These are phyloP conservation scores for Fusarium sarcochroum DNA, from an alignment of 2,329 filamentous ascomycete species.

Conservation along the genomic window DNA sequence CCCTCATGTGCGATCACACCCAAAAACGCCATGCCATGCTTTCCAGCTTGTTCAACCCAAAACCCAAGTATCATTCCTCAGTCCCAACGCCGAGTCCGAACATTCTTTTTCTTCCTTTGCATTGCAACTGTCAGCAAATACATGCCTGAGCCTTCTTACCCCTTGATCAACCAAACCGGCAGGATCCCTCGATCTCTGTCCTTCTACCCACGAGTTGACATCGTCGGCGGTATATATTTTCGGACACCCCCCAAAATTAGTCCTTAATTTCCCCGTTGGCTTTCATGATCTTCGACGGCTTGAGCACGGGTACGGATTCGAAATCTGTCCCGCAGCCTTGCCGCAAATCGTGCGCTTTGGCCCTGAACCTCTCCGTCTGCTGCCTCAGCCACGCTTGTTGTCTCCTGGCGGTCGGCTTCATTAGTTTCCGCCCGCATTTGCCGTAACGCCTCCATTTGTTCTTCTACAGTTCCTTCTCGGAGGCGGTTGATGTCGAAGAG, in stretches of 20 bases:
- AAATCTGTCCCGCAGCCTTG: slow-evolving; percentile 67
- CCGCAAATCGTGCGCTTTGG: slow-evolving; percentile 61
- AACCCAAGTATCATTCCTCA: slow-evolving; percentile 20
- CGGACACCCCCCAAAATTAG: background rate
- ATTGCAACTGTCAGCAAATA: slow-evolving; percentile 3
- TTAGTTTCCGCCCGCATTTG: slow-evolving; percentile 54
- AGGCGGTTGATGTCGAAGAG: slow-evolving; percentile 70
- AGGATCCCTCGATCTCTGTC: slow-evolving; percentile 9
- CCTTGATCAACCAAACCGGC: background rate
- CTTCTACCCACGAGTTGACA: slow-evolving; percentile 1
- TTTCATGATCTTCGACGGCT: slow-evolving; percentile 38
- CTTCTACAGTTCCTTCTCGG: slow-evolving; percentile 71
- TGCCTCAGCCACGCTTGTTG: slow-evolving; percentile 31
- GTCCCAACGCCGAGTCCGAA: slow-evolving; percentile 38
- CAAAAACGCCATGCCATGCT: slow-evolving; percentile 48
- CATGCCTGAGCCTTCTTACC: slow-evolving; percentile 2
- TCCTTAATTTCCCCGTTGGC: slow-evolving; percentile 17
- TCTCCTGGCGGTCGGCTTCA: slow-evolving; percentile 39
- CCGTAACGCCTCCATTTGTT: slow-evolving; percentile 72
- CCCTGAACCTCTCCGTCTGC: slow-evolving; percentile 53
- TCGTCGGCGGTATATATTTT: background rate
- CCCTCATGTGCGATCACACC: slow-evolving; percentile 15
- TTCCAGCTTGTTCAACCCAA: slow-evolving; percentile 28
- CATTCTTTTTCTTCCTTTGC: slow-evolving; percentile 10
- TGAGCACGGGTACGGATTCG: slow-evolving; percentile 65